Percentiles rank a stretch among this genome's conserved stretches.
phyloP scores from a whole-genome alignment of 1,139 yeast genomes.

The Pichia sp. region DNA sequence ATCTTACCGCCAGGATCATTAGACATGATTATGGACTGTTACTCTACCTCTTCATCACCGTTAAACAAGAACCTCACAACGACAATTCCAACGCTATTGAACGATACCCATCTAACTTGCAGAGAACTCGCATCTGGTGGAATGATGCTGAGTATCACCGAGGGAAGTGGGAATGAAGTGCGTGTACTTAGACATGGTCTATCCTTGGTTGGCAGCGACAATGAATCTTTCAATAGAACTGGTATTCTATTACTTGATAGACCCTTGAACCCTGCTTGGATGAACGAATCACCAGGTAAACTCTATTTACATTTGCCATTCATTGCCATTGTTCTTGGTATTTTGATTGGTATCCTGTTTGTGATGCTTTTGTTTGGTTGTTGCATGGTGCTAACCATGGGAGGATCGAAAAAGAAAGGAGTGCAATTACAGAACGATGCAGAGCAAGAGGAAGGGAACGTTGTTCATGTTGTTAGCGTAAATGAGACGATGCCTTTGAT shows the following conservation, averaged over 20 bases:
- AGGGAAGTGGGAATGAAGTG: constrained; percentile 61
- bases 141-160: constrained; percentile 32
- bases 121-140: constrained; percentile 33
- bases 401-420: too few species aligned
- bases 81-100: constrained; percentile 35
- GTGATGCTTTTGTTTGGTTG: constrained; percentile 32
- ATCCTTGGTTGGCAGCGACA: constrained; percentile 40
- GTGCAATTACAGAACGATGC: too few species aligned
- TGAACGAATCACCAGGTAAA: constrained; percentile 35
- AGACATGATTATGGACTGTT: constrained; percentile 37
- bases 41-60: constrained; percentile 7
- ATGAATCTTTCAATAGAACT: constrained; percentile 21
- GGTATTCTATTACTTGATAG: constrained; percentile 71
- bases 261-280: constrained; percentile 62
- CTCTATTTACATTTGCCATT: constrained; percentile 58
- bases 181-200: constrained; percentile 64
- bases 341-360: constrained; percentile 47
- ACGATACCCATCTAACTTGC: constrained; percentile 38
- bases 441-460: too few species aligned
- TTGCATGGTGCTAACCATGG: too few species aligned
- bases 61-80: neutral
- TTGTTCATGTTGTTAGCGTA: constrained; percentile 7
- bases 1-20: constrained; percentile 51
- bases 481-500: constrained; percentile 17
- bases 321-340: constrained; percentile 59